phyloP scores from a whole-genome alignment of 352 stramenopile species.

The Elongisporangium anandrum region DNA sequence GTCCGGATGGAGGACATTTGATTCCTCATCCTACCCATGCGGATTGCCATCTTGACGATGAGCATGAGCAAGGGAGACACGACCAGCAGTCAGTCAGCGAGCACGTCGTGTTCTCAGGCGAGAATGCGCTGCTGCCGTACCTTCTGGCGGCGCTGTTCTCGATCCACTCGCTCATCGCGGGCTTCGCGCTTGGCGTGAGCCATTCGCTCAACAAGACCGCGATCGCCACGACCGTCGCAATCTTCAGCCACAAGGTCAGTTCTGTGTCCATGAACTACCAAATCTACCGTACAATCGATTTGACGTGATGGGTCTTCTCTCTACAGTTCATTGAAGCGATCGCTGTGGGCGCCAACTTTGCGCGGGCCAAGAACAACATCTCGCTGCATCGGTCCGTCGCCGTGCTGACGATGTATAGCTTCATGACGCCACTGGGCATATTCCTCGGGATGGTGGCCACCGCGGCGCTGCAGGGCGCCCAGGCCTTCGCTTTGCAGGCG shows the following conservation, averaged over 20 bases:
- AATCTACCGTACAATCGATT: not conserved
- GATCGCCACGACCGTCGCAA: slow-evolving; percentile 52
- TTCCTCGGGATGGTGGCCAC: slow-evolving; percentile 56
- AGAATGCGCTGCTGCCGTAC: slow-evolving; percentile 36
- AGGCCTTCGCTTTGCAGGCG: slow-evolving; percentile 34
- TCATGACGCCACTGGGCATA: slow-evolving; percentile 61
- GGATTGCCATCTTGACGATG: slow-evolving; percentile 3
- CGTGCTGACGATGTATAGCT: slow-evolving; percentile 57
- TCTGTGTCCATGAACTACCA: not conserved
- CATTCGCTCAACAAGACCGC: slow-evolving; percentile 43
- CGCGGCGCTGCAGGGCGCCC: slow-evolving; percentile 31
- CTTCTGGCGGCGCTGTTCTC: slow-evolving; percentile 63
- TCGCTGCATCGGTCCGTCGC: slow-evolving; percentile 34
- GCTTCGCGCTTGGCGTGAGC: slow-evolving; percentile 59
- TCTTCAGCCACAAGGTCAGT: slow-evolving; percentile 63
- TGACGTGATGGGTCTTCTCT: not conserved
- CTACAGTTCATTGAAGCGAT: slow-evolving; percentile 59
- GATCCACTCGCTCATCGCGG: slow-evolving; percentile 60
- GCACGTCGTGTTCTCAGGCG: slow-evolving; percentile 56
- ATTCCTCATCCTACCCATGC: not conserved
- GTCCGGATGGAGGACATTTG: not conserved
- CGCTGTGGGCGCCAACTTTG: slow-evolving; percentile 61
- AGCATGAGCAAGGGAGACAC: not conserved
- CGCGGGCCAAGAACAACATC: slow-evolving; percentile 47
- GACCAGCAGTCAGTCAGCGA: slow-evolving; percentile 33